These are phyloP conservation scores for Triticum urartu DNA, from an alignment of 176 grass and related monocot genomes.

Conservation along the genomic window DNA sequence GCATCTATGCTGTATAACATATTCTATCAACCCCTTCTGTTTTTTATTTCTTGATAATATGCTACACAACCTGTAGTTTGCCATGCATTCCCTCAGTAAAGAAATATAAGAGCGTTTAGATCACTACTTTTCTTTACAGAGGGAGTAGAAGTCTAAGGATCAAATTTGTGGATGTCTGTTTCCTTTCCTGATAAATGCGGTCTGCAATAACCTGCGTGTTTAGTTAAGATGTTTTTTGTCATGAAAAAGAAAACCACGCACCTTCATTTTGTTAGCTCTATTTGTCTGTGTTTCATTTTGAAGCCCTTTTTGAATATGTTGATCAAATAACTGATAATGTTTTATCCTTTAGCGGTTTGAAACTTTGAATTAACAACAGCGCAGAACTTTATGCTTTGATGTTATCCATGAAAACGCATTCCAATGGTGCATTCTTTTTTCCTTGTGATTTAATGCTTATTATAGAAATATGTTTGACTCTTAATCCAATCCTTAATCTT, in stretches of 20 bases:
- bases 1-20: background rate
- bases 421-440: background rate
- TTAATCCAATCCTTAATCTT: background rate
- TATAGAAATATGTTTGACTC: background rate
- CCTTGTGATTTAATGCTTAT: background rate
- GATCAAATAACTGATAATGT: background rate
- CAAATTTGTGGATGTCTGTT: background rate
- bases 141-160: background rate
- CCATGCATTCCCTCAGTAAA: background rate
- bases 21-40: background rate
- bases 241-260: background rate
- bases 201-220: background rate
- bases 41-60: conserved; percentile 2
- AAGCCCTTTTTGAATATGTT: background rate
- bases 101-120: too few species aligned
- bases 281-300: background rate
- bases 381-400: background rate
- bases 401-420: background rate
- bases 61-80: background rate
- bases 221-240: background rate
- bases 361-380: background rate
- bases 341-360: background rate
- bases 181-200: background rate
- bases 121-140: too few species aligned
- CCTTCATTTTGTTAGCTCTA: background rate